Evolutionary conservation across 257 asterid genomes (phyloP), one percentile per base, ranked within the genome.

Genomic region (Asclepias syriaca): DNA sequence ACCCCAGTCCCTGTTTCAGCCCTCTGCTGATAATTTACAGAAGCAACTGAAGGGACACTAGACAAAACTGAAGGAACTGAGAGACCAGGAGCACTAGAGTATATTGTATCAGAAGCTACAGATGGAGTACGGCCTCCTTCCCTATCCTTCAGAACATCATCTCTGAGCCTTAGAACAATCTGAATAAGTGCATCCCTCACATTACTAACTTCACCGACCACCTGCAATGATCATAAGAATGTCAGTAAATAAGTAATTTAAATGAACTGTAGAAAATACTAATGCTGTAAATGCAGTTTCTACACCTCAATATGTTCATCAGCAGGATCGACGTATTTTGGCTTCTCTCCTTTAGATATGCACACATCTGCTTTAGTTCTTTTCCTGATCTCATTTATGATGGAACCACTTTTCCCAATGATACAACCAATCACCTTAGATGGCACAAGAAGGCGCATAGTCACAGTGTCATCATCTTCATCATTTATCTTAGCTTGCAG

Each of bases 241-340:
- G 60, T 75, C 63, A 78, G 66, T 46, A 77, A 79, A 73, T 74
- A 72, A 70, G 51, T 55, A 61, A 18, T 34, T 11, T 8, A 50
- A 59, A 70, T 55, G 19, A 46, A 19, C 46, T 24, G 54, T 51
- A 68, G 40, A 37, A 46, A 71, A 7, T 34, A 46, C 45, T 11
- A 58, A 72, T 27, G 40, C 4, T 15, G 58, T 54, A 66, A 2
- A 22, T 45, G 55, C 5, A 37, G 45, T 22, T 27, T 34, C 71
- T 70, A 91, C 99, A 91, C 99, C 97, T 94, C 99, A 79, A 94
- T 89, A 63, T 91, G 90, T 81, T 94, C 99, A 74, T 89, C 99
- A 71, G 63, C 77, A 68, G 81, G 85, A 78, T 81, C 85, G 18
- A 93, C 96, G 77, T 81, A 89, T 74, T 75, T 88, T 45, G 99